A percentile compares a stretch with the other conserved stretches of the same genome.
Conservation (phyloP, 2,329 filamentous ascomycete species). For the Epichloe sp. region DNA sequence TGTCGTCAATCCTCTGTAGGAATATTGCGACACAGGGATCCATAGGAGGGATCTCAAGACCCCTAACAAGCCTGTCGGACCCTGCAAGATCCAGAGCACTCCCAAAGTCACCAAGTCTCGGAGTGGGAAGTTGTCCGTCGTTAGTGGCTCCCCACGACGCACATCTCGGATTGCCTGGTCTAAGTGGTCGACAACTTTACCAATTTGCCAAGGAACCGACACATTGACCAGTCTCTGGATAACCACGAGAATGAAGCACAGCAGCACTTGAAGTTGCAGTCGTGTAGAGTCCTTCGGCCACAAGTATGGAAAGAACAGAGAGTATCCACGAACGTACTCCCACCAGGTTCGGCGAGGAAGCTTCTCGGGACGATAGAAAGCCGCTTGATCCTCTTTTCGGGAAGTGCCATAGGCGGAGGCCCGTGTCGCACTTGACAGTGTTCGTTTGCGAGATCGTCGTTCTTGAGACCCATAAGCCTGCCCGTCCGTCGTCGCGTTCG, state of each 20-base stretch:
- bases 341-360: conserved; percentile 85
- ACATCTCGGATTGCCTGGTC: conserved; percentile 38
- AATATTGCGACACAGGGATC: conserved; percentile 96
- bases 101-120: conserved; percentile 31
- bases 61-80: conserved; percentile 74
- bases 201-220: conserved; percentile 70
- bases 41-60: conserved; percentile 73
- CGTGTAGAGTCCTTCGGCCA: conserved; percentile 73
- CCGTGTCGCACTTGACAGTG: conserved; percentile 26
- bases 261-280: conserved; percentile 64
- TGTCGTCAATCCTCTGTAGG: conserved; percentile 84
- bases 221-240: conserved; percentile 77
- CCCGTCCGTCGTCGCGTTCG: conserved; percentile 21
- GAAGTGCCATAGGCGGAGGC: conserved; percentile 14
- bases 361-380: conserved; percentile 81
- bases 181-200: conserved; percentile 64
- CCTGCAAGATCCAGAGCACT: conserved; percentile 73
- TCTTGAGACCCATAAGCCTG: conserved; percentile 6
- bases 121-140: conserved; percentile 21
- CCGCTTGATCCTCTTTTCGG: conserved; percentile 50
- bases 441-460: conserved; percentile 22
- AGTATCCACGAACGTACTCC: conserved; percentile 88
- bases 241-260: conserved; percentile 72
- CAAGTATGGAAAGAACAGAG: conserved; percentile 88
- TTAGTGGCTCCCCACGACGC: conserved; percentile 22